Evolutionary conservation across 1,139 yeast species (phyloP).

Genomic region (Taphrina betulina): DNA sequence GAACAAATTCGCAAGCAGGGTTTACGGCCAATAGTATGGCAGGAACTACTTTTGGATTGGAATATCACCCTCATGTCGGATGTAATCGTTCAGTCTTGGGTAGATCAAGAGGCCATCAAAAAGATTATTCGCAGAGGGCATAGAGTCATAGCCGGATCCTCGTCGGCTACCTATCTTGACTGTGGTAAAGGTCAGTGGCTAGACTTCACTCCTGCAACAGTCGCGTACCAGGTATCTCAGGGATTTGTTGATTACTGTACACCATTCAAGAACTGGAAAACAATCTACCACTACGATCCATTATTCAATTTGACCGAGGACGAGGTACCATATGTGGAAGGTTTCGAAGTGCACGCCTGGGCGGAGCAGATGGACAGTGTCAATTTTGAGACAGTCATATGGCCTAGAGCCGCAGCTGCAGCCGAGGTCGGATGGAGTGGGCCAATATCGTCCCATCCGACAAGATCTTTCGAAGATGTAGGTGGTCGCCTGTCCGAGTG

Average conservation of each 20-base stretch:
- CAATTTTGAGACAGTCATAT: constrained; percentile 48
- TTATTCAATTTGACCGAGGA: constrained; percentile 46
- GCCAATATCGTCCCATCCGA: constrained; percentile 44
- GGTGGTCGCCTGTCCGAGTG: constrained; percentile 14
- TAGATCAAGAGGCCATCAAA: constrained; percentile 43
- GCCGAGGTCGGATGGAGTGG: constrained; percentile 55
- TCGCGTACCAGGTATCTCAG: constrained; percentile 4
- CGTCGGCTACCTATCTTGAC: constrained; percentile 50
- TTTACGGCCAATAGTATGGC: constrained; percentile 44
- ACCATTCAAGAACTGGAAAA: constrained; percentile 55
- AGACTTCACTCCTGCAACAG: constrained; percentile 2
- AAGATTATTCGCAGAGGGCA: constrained; percentile 48
- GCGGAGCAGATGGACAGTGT: constrained; percentile 50
- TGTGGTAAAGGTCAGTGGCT: constrained; percentile 53
- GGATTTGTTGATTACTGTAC: constrained; percentile 48
- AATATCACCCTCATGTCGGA: constrained; percentile 43
- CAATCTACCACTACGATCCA: constrained; percentile 50
- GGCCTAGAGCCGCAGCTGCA: constrained; percentile 55
- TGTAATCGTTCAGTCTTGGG: constrained; percentile 51
- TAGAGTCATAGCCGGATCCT: constrained; percentile 50
- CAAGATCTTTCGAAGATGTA: constrained; percentile 36
- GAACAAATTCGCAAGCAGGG: constrained; percentile 2
- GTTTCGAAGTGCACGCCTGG: constrained; percentile 54
- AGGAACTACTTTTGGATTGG: constrained; percentile 45
- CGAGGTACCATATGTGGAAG: constrained; percentile 47